These are phyloP conservation scores for Hirschioporus abietinus DNA, from an alignment of 768 basidiomycete genomes.

Conservation along the genomic window DNA sequence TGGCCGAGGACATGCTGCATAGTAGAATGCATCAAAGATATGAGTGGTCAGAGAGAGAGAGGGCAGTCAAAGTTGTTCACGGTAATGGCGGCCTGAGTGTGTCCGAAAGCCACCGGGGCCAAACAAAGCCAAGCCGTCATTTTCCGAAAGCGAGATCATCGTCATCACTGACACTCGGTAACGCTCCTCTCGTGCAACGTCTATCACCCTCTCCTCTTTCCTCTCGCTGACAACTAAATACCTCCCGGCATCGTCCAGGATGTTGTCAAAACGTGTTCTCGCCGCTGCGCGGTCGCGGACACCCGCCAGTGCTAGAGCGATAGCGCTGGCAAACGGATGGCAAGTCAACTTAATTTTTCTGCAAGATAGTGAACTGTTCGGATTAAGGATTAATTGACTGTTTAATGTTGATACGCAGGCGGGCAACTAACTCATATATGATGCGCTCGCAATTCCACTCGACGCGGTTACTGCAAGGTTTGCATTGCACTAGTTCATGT, in stretches of 20 bases:
- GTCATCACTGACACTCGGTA: background rate
- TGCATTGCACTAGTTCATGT: slow-evolving; percentile 16
- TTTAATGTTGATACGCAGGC: slow-evolving; percentile 29
- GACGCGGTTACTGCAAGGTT: slow-evolving; percentile 65
- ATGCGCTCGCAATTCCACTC: slow-evolving; percentile 64
- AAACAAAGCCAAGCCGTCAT: background rate
- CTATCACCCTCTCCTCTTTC: background rate
- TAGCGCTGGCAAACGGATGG: slow-evolving; percentile 43
- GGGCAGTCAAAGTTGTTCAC: no score
- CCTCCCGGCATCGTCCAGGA: slow-evolving; percentile 20
- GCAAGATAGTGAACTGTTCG: slow-evolving; percentile 9
- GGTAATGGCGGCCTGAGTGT: no score
- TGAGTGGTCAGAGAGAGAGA: background rate
- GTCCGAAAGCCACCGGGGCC: background rate
- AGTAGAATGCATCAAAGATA: background rate
- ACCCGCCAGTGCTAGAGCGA: slow-evolving; percentile 29
- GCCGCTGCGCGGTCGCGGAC: slow-evolving; percentile 58
- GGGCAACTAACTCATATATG: slow-evolving; percentile 39
- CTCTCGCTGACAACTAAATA: background rate
- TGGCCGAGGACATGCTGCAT: no score
- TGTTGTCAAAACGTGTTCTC: slow-evolving; percentile 70
- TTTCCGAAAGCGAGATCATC: slow-evolving; percentile 1
- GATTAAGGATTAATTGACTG: slow-evolving; percentile 15
- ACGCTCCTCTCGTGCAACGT: background rate
- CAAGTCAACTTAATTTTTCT: slow-evolving; percentile 22